phyloP scores from a whole-genome alignment of 75 land plant species.

The Sequoia sempervirens region DNA sequence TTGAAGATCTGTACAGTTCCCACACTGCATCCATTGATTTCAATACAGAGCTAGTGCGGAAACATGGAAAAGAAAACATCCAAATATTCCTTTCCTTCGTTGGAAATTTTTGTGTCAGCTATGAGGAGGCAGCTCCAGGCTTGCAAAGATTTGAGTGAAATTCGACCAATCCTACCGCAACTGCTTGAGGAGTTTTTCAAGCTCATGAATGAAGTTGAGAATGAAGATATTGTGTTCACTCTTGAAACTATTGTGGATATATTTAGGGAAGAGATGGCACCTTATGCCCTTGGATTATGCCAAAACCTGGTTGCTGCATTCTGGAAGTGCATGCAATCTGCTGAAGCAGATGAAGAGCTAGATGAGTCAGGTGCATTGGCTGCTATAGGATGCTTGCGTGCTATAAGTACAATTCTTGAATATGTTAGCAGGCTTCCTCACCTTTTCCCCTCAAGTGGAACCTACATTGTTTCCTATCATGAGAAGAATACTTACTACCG shows the following conservation, averaged over 20 bases:
- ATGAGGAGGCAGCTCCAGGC: conserved; percentile 72
- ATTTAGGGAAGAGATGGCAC: conserved; percentile 99
- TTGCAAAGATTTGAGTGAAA: conserved; percentile 87
- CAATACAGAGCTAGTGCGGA: conserved; percentile 85
- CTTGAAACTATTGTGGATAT: conserved; percentile 98
- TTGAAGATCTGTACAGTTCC: conserved; percentile 96
- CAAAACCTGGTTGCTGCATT: conserved; percentile 97
- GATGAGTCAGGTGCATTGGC: conserved; percentile 98
- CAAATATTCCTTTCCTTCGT: conserved; percentile 81
- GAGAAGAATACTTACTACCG: conserved; percentile 91
- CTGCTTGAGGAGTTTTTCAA: conserved; percentile 98
- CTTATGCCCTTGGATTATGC: conserved; percentile 96
- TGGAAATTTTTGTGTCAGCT: conserved; percentile 78
- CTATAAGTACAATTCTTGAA: conserved; percentile 96
- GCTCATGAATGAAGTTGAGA: conserved; percentile 98
- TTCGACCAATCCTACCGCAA: conserved; percentile 91
- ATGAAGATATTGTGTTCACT: conserved; percentile 98
- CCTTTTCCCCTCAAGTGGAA: conserved; percentile 77
- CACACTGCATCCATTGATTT: conserved; percentile 96
- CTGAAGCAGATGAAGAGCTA: conserved; percentile 91
- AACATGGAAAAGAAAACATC: conserved; percentile 87
- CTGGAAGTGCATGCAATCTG: conserved; percentile 88
- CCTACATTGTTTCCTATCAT: conserved; percentile 89
- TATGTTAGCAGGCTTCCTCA: conserved; percentile 91
- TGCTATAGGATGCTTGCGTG: conserved; percentile 98